A percentile compares a stretch with the other conserved stretches of the same genome.
phyloP scores from a whole-genome alignment of 768 basidiomycete species.

The Rhizopogon roseolus region DNA sequence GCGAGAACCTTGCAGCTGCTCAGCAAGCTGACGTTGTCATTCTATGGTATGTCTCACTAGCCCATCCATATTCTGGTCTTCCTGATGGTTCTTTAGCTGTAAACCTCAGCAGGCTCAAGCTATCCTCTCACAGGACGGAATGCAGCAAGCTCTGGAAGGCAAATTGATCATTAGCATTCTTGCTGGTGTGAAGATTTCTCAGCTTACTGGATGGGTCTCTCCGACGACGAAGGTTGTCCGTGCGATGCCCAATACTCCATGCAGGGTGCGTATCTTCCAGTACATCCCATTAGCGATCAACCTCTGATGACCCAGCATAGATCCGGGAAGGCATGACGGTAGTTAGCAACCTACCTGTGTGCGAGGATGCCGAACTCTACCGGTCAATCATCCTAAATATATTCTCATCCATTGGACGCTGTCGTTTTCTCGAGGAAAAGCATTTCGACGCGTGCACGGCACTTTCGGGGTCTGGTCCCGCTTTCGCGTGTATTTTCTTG shows the following conservation, averaged over 20 bases:
- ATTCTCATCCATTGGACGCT: conserved; percentile 95
- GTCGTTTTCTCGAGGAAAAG: conserved; percentile 95
- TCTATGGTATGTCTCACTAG: conserved; percentile 59
- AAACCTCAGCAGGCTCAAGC: conserved; percentile 84
- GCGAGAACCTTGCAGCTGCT: conserved; percentile 68
- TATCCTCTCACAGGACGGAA: conserved; percentile 71
- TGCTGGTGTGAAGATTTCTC: conserved; percentile 89
- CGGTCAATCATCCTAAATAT: conserved; percentile 80
- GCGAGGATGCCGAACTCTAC: conserved; percentile 49
- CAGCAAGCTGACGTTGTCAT: conserved; percentile 78
- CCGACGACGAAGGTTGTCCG: conserved; percentile 83
- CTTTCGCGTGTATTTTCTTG: conserved; percentile 93
- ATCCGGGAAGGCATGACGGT: conserved; percentile 99
- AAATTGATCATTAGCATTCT: conserved; percentile 96
- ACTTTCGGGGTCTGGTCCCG: conserved; percentile 92
- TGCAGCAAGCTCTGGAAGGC: conserved; percentile 77
- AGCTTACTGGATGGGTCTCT: conserved; percentile 70
- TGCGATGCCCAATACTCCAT: conserved; percentile 98
- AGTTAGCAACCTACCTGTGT: conserved; percentile 64
- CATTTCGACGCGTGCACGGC: conserved; percentile 99
- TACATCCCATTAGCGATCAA: neutral
- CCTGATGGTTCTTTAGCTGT: conserved; percentile 50
- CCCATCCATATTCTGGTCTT: neutral
- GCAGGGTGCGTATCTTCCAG: conserved; percentile 56
- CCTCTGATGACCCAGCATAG: conserved; percentile 33